Base-by-base conservation (phyloP, 768 basidiomycete genomes). In the Leccinum longicurvipes region DNA sequence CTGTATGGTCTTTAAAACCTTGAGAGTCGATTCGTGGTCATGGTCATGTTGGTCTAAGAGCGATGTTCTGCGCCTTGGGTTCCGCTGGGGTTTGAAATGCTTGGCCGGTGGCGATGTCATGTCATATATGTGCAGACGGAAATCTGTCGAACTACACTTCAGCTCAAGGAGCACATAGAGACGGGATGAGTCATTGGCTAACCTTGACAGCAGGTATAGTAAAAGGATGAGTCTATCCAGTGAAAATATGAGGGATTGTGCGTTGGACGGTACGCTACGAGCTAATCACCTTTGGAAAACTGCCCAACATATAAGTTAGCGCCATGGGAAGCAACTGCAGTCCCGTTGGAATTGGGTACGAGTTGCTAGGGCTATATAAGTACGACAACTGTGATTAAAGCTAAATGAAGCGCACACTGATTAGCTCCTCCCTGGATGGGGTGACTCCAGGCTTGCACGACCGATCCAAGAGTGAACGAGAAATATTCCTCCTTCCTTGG, bases 191-290 rank as follows among this genome's bases (percentile, higher is more conserved):
- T 49, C 19, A n/a, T 42, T 6, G 11, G 55, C 67, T 51, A 55
- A 88, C 89, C 89, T 81, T 90, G 87, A 45, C 83, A 85, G 63
- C 94, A 96, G 4, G 94, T 93, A 69, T 97, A 98, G 69, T 91
- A 98, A 70, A 97, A 95, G 0, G 88, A 85, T 0, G 91, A 89
- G 66, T 93, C 92, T 90, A 47, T 49, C 41, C 28, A 51, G 17
- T n/a, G 6, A 51, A 24, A 39, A 31, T 48, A 45, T 57, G 50
- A 65, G 44, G 47, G 34, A 14, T 34, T 29, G 12, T 28, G 24
- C 48, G 39, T 10, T 9, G n/a, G 29, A 50, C 57, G 15, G 3
- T 32, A 53, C 21, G 23, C 7, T 10, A 31, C 14, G 46, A 53
- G 15, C 39, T 23, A 23, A 39, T 53, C 57, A 88, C 89, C 87